These are phyloP conservation scores for Plantago rigida DNA, from an alignment of 305 asterid species.

Conservation along the genomic window DNA sequence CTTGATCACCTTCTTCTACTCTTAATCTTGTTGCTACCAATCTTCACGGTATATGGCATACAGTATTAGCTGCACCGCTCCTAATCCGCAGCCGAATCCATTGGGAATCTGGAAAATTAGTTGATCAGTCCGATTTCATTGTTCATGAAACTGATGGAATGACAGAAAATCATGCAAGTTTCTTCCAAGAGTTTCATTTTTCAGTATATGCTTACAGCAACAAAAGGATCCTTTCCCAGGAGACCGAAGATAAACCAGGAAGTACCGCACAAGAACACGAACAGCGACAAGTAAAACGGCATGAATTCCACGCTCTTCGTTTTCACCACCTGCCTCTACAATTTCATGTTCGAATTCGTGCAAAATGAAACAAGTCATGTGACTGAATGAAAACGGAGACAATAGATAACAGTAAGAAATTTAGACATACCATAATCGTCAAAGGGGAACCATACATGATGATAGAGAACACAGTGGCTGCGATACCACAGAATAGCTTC, in stretches of 20 bases:
- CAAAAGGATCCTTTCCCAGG: conserved; percentile 73
- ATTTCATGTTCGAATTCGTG: background rate
- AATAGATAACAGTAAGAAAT: background rate
- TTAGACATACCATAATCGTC: conserved; percentile 45
- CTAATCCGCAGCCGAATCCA: conserved; percentile 64
- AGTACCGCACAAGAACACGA: conserved; percentile 77
- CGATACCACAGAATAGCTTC: conserved; percentile 47
- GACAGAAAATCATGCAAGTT: conserved; percentile 10
- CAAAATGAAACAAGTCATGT: background rate
- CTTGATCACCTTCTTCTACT: no score
- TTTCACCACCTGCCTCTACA: conserved; percentile 73
- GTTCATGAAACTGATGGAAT: background rate
- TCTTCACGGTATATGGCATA: conserved; percentile 62
- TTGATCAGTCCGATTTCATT: background rate
- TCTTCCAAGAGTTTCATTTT: background rate
- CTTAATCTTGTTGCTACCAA: no score
- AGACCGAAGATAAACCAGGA: conserved; percentile 82
- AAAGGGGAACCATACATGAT: conserved; percentile 68
- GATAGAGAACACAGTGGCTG: conserved; percentile 48
- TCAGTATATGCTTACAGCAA: conserved; percentile 48
- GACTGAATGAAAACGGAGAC: background rate
- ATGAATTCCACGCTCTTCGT: conserved; percentile 86
- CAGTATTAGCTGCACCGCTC: conserved; percentile 55
- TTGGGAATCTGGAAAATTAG: conserved; percentile 48
- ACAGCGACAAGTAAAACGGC: conserved; percentile 81